Base-by-base conservation (phyloP, 441 rosid genomes). In the Euphorbia schlechtendalii region DNA sequence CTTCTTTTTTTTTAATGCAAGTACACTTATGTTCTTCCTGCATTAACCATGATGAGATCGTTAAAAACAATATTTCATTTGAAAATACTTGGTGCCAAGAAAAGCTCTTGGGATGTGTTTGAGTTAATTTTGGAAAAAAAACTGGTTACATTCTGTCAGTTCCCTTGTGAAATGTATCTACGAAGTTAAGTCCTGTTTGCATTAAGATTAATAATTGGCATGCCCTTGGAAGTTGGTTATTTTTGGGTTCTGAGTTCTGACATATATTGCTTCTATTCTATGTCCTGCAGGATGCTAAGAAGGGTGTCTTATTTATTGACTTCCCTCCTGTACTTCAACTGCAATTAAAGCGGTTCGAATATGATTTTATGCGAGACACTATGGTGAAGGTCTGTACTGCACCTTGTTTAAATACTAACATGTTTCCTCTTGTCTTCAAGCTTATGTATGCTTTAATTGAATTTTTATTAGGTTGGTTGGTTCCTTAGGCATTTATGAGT, bases 251-350 rank as follows among this genome's bases (percentile, higher is more conserved):
- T n/a, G n/a, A n/a, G n/a, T n/a, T 65, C 41, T 57, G 12, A 56
- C 30, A 53, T 43, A 30, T 46, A 64, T 5, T 61, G 18, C n/a
- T 41, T 45, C 20, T 21, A 55, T 66, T 59, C 14, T 68, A 21
- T 53, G 45, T 61, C 60, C 72, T 34, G 9, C 82, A 93, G 98
- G 98, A 93, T 78, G 98, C 98, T 51, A 88, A 78, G 78, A 93
- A 93, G 74, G 98, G 98, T 64, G 97, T 93, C 57, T 67, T 90
- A 41, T 93, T 92, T 59, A 86, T 86, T 25, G 97, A 92, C 79
- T 92, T 92, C 59, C 98, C 98, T 4, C 98, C 98, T 21, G 98
- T 92, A 52, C 98, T 92, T 81, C 97, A 90, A 70, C 97, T 93
- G 69, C 98, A 93, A 71, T 81, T 93, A 54, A 93, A 93, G 79